Conservation (phyloP, 345 rosid genomes). For the Sisymbrium irio region DNA sequence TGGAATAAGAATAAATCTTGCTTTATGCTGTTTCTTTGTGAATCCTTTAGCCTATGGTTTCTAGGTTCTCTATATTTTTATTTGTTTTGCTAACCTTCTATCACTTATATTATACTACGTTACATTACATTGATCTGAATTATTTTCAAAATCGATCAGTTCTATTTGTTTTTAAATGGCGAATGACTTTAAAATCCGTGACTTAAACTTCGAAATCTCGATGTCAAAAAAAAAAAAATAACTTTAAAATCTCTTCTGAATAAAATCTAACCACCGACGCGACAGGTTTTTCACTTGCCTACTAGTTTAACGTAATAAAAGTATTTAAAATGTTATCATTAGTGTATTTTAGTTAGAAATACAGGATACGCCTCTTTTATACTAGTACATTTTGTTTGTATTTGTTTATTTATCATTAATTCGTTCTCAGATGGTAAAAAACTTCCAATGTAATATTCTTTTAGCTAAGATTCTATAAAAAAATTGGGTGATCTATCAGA, state of each 20-base stretch:
- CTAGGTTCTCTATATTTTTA: background rate
- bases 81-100: too few species aligned
- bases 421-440: background rate
- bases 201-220: background rate
- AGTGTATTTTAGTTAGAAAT: background rate
- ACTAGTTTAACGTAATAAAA: background rate
- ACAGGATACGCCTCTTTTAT: background rate
- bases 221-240: too few species aligned
- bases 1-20: slow-evolving; percentile 20
- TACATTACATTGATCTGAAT: background rate
- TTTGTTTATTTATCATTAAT: background rate
- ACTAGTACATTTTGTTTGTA: background rate
- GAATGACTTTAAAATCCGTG: slow-evolving; percentile 16
- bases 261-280: slow-evolving; percentile 25
- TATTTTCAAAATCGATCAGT: background rate
- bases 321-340: background rate
- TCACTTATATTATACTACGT: background rate
- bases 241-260: background rate
- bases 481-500: background rate
- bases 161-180: background rate
- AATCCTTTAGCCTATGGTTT: background rate
- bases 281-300: slow-evolving; percentile 1
- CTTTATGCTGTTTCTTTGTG: background rate
- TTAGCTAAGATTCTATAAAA: slow-evolving; percentile 4
- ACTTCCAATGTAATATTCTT: background rate